Base-by-base conservation (phyloP, 1,284 basidiomycete genomes). In the Trametes versicolor region DNA sequence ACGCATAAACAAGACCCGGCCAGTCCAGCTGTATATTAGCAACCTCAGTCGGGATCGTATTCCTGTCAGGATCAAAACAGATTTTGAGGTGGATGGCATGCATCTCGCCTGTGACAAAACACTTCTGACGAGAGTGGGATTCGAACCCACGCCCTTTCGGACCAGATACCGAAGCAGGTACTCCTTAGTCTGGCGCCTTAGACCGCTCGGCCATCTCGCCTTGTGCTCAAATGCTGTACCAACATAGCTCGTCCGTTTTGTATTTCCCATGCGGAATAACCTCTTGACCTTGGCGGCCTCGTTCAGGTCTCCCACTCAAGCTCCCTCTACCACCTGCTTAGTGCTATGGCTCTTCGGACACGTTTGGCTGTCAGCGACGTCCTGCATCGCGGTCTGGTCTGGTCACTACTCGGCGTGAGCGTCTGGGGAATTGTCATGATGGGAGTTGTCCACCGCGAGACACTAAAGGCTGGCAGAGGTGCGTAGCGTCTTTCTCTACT, bases 151-250 rank as follows among this genome's bases (percentile, higher is more conserved):
- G 78, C 78, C 78, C 75, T 76, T 76, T 76, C 74, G 75, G 76
- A 75, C 74, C 72, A 72, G 74, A 74, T 73, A n/a, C n/a, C 41
- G 41, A 8, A 4, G 29, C 29, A 8, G 29, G 29, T 32, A 32
- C 29, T 4, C 88, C 88, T 88, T 89, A 90, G 87, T 91, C 89
- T 91, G 87, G 88, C 88, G 88, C 89, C 89, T 91, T 90, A 87
- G 89, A 91, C 88, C 88, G 87, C 89, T 91, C 89, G 89, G 88
- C 88, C 89, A 90, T 89, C 88, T 88, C 86, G 67, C 75, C 74
- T 39, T 54, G 21, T 4, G n/a, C n/a, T n/a, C n/a, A n/a, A n/a
- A n/a, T n/a, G n/a, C n/a, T n/a, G n/a, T n/a, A n/a, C n/a, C n/a
- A n/a, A n/a, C n/a, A n/a, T n/a, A n/a, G n/a, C n/a, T n/a, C n/a